Evolutionary conservation across 208 protist species (phyloP), one percentile per base, ranked within the genome.

Genomic region (Crithidia fasciculata): DNA sequence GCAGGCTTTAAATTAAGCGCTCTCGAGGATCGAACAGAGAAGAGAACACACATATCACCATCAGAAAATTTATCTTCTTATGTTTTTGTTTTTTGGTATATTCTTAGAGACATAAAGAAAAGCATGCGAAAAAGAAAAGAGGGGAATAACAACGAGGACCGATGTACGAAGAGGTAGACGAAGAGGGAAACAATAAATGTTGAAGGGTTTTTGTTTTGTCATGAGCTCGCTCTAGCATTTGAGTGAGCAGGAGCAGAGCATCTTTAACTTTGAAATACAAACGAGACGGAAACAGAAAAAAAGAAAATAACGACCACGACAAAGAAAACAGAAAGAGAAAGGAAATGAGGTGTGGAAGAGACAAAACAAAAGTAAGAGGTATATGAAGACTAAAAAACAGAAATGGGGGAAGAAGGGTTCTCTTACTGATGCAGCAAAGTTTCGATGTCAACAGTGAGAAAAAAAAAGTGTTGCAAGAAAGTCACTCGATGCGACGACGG

Each of bases 91-190:
- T 28, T 28, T 28, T 28, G 28, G 0, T 28, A 28, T 28, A n/a
- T 18, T 15, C 6, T 18, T 54, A 65, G 28, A 36, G 4, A 41
- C 4, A 52, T 39, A 18, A 57, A 45, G 10, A 45, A 45, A 61
- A 40, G 15, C 37, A 49, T 40, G 53, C 8, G 16, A 62, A 57
- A 56, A 41, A 16, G 2, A 59, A 61, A 64, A 13, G n/a, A 69
- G 52, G 45, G 50, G 37, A 18, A 16, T 13, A 61, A 61, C 56
- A 61, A 44, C 19, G 10, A 5, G 56, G 56, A 68, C 62, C 62
- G 62, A 68, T 57, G 62, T 55, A 45, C 47, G 19, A 68, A 68
- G 36, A 57, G 43, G 61, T 55, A 66, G 47, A 56, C 41, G 39
- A 55, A n/a, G 50, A n/a, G 40, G 47, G 43, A 66, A 66, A 43